A percentile compares a stretch with the other conserved stretches of the same genome.
phyloP scores from a whole-genome alignment of 306 rosid species.

The Senna siamea region DNA sequence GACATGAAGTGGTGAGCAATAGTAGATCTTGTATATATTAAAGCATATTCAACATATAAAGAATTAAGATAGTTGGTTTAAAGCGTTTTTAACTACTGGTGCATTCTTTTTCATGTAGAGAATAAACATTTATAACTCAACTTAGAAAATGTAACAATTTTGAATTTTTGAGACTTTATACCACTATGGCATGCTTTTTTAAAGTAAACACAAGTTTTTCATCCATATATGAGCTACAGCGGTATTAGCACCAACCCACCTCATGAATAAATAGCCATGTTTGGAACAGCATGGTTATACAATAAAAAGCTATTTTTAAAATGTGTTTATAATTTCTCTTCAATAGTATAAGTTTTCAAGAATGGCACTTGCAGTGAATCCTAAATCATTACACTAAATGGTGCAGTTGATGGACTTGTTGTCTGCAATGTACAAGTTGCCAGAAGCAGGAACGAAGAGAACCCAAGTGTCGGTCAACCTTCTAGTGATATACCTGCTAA shows the following conservation, averaged over 20 bases:
- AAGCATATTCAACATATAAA: constrained; percentile 22
- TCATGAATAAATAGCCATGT: constrained; percentile 5
- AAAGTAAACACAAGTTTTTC: constrained; percentile 8
- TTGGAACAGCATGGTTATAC: constrained; percentile 11
- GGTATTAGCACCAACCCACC: constrained; percentile 19
- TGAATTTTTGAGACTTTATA: neutral
- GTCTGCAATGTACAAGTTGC: constrained; percentile 80
- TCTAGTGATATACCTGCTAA: constrained; percentile 49
- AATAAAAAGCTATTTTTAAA: constrained; percentile 4
- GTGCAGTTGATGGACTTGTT: constrained; percentile 89
- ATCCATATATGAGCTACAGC: neutral
- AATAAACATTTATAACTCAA: constrained; percentile 13
- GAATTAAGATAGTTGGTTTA: neutral
- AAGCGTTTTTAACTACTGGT: neutral
- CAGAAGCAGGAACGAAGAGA: constrained; percentile 60
- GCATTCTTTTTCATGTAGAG: constrained; percentile 13
- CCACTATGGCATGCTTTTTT: neutral
- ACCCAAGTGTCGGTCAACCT: constrained; percentile 55
- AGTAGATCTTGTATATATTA: constrained; percentile 29
- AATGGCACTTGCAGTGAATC: constrained; percentile 20
- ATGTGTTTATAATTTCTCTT: constrained; percentile 21
- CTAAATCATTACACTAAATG: constrained; percentile 44
- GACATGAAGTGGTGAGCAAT: neutral
- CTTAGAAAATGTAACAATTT: neutral
- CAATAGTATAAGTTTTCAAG: constrained; percentile 15